These are phyloP conservation scores for Exophiala mesophila DNA, from an alignment of 2,329 filamentous ascomycete genomes.

Conservation along the genomic window DNA sequence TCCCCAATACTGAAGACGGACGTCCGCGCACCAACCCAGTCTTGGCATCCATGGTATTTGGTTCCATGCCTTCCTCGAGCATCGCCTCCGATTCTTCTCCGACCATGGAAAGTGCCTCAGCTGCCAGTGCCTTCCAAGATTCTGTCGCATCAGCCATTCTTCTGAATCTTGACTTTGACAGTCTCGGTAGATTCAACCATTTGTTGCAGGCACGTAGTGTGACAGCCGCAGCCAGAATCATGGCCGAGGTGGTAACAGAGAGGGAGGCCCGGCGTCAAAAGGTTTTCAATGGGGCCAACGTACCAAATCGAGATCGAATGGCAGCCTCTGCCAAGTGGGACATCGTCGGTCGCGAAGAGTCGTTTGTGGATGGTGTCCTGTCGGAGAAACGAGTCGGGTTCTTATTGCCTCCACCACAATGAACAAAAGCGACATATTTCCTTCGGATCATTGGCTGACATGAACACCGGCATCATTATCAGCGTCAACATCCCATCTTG, in stretches of 20 bases:
- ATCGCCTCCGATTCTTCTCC: slow-evolving; percentile 16
- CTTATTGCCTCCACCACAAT: slow-evolving; percentile 16
- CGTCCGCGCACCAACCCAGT: slow-evolving; percentile 22
- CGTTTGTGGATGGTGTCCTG: slow-evolving; percentile 14
- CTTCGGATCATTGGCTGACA: neutral
- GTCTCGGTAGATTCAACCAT: slow-evolving; percentile 18
- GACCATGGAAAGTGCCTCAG: slow-evolving; percentile 10
- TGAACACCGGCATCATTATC: neutral
- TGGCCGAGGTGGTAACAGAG: slow-evolving; percentile 20
- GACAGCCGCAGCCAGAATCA: slow-evolving; percentile 10
- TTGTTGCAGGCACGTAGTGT: slow-evolving; percentile 6
- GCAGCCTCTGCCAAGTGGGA: slow-evolving; percentile 22
- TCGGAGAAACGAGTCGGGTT: slow-evolving; percentile 23
- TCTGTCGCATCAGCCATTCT: slow-evolving; percentile 23
- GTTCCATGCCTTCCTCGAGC: slow-evolving; percentile 23
- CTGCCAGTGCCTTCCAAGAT: slow-evolving; percentile 7
- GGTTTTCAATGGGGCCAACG: slow-evolving; percentile 8
- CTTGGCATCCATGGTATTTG: slow-evolving; percentile 27
- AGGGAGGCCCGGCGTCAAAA: slow-evolving; percentile 22
- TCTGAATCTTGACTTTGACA: slow-evolving; percentile 25
- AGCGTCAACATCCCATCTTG: slow-evolving; percentile 1
- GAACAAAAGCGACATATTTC: neutral
- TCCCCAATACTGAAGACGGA: slow-evolving; percentile 20
- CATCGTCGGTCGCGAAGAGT: slow-evolving; percentile 21
- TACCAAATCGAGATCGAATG: slow-evolving; percentile 22